Evolutionary conservation across 441 rosid genomes (phyloP).

Genomic region (Arabidopsis lyrata): DNA sequence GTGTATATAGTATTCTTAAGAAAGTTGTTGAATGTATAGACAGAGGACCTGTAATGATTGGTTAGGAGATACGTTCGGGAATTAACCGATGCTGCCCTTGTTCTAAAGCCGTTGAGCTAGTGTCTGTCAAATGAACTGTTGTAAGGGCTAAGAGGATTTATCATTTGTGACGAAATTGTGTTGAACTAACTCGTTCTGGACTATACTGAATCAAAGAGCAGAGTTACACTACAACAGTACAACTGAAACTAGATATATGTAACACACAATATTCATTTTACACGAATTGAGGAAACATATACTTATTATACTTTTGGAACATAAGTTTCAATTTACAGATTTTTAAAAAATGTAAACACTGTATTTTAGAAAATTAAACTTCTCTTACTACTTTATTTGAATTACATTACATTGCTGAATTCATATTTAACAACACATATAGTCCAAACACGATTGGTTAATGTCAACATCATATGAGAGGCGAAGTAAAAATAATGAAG

Average conservation of each 20-base stretch:
- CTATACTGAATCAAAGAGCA: not conserved
- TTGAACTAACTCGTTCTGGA: not conserved
- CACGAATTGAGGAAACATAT: not conserved
- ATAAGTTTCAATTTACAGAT: not conserved
- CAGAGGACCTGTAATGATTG: conserved; percentile 63
- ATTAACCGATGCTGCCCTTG: not conserved
- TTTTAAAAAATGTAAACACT: no score
- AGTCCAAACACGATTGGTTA: no score
- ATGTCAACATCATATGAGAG: no score
- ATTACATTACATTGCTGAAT: no score
- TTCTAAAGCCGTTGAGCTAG: conserved; percentile 45
- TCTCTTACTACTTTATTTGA: no score
- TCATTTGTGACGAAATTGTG: not conserved
- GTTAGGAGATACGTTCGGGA: not conserved
- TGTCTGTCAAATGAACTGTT: not conserved
- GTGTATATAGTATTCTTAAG: not conserved
- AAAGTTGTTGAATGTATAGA: conserved; percentile 10
- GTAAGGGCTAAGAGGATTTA: not conserved
- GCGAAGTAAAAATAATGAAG: no score
- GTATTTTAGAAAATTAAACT: no score
- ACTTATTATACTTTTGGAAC: not conserved
- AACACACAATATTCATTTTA: not conserved
- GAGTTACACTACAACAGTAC: not conserved
- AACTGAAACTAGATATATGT: not conserved
- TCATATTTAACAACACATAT: no score